These are phyloP conservation scores for Alternaria infectoria DNA, from an alignment of 2,329 filamentous ascomycete species.

Conservation along the genomic window DNA sequence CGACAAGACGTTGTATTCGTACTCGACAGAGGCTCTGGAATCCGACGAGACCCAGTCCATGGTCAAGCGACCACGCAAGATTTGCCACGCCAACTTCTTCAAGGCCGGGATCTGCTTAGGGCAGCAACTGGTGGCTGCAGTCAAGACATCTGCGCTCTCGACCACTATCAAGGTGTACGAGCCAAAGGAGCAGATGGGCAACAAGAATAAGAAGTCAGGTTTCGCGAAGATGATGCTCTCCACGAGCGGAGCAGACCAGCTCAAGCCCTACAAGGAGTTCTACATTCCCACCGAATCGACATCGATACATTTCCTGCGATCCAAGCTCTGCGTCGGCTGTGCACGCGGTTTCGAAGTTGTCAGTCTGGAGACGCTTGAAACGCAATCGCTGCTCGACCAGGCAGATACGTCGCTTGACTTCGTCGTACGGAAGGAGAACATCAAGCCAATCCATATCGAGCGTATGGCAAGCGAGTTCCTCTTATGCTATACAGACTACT, in stretches of 20 bases:
- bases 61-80: slow-evolving; percentile 89
- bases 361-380: slow-evolving; percentile 95
- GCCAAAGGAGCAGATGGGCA: slow-evolving; percentile 91
- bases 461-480: slow-evolving; percentile 96
- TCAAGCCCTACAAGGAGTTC: slow-evolving; percentile 86
- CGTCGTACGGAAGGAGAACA: slow-evolving; percentile 89
- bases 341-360: slow-evolving; percentile 97
- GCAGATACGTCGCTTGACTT: slow-evolving; percentile 98
- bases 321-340: slow-evolving; percentile 95
- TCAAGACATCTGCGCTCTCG: slow-evolving; percentile 90
- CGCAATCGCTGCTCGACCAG: slow-evolving; percentile 94
- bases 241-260: slow-evolving; percentile 80
- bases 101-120: slow-evolving; percentile 95
- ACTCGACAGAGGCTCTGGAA: slow-evolving; percentile 84
- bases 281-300: slow-evolving; percentile 99
- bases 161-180: slow-evolving; percentile 99
- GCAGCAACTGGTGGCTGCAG: slow-evolving; percentile 91
- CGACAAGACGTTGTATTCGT: slow-evolving; percentile 91
- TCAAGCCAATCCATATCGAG: slow-evolving; percentile 96
- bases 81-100: slow-evolving; percentile 98
- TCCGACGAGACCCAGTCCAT: slow-evolving; percentile 75
- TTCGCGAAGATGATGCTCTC: slow-evolving; percentile 98
- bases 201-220: slow-evolving; percentile 94
- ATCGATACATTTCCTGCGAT: slow-evolving; percentile 96
- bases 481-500: slow-evolving; percentile 98